Conservation (phyloP, 495 filamentous ascomycete species). For the Aspergillus indologenus region DNA sequence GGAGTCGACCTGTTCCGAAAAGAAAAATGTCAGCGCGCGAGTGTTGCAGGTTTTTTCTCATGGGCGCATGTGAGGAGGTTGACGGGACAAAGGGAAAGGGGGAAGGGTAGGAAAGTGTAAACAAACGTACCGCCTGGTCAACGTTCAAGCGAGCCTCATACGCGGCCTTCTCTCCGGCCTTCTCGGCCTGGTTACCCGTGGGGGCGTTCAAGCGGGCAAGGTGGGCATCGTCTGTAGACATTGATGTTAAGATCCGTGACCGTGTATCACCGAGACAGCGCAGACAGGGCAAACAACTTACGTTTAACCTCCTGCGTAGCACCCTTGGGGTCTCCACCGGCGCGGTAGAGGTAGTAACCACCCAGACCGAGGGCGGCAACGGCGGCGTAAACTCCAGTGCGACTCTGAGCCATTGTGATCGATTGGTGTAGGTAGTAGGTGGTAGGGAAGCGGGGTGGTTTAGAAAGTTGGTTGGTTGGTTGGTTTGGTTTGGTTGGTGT, state of each 20-base stretch:
- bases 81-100: no score
- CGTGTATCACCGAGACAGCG: no score
- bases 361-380: slow-evolving; percentile 61
- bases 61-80: no score
- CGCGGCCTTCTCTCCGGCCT: slow-evolving; percentile 47
- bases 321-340: slow-evolving; percentile 76
- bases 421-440: not conserved
- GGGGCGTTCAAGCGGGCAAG: slow-evolving; percentile 58
- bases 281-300: slow-evolving; percentile 37
- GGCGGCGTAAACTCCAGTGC: slow-evolving; percentile 56
- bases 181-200: slow-evolving; percentile 49
- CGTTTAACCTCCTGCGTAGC: slow-evolving; percentile 82
- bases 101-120: not conserved
- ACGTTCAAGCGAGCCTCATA: slow-evolving; percentile 52
- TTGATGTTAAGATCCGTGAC: not conserved
- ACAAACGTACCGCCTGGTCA: slow-evolving; percentile 51
- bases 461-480: not conserved
- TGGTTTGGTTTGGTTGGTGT: slow-evolving; percentile 3
- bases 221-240: slow-evolving; percentile 56
- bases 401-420: slow-evolving; percentile 47
- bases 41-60: no score
- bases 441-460: not conserved
- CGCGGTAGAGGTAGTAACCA: slow-evolving; percentile 89
- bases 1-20: slow-evolving; percentile 61
- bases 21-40: no score